Conservation (phyloP, 1,139 yeast genomes). For the Zygosaccharomyces pseudobailii region DNA sequence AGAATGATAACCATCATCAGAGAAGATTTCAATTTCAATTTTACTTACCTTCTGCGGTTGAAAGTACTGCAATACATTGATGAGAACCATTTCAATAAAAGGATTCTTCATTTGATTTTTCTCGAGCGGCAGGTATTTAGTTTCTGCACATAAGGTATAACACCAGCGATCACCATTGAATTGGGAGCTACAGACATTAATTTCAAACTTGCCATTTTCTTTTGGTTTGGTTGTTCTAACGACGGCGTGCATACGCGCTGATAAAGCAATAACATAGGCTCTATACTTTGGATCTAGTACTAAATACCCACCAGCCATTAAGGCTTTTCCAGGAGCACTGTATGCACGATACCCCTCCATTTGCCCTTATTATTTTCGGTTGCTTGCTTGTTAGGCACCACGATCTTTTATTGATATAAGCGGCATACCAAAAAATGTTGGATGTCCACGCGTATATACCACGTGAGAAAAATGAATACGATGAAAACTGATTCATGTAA, state of each 20-base stretch:
- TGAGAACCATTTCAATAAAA: constrained; percentile 63
- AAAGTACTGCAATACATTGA: constrained; percentile 51
- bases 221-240: constrained; percentile 32
- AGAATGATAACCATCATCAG: constrained; percentile 90
- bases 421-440: not conserved
- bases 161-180: constrained; percentile 68
- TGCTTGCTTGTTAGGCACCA: too few species aligned
- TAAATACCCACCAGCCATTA: constrained; percentile 89
- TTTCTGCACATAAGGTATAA: constrained; percentile 37
- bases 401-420: not conserved
- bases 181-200: constrained; percentile 71
- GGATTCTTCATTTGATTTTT: constrained; percentile 50
- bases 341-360: constrained; percentile 37
- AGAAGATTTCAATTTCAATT: constrained; percentile 58
- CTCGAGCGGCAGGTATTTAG: constrained; percentile 28
- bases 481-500: too few species aligned
- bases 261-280: constrained; percentile 81
- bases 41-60: constrained; percentile 31
- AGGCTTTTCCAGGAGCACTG: constrained; percentile 95
- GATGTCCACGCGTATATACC: too few species aligned
- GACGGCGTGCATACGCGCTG: constrained; percentile 84
- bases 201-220: constrained; percentile 23
- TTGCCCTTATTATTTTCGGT: not conserved
- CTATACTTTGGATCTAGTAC: constrained; percentile 73
- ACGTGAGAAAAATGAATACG: too few species aligned